Conservation (phyloP, 345 rosid species). For the Euphorbia tirucalli region DNA sequence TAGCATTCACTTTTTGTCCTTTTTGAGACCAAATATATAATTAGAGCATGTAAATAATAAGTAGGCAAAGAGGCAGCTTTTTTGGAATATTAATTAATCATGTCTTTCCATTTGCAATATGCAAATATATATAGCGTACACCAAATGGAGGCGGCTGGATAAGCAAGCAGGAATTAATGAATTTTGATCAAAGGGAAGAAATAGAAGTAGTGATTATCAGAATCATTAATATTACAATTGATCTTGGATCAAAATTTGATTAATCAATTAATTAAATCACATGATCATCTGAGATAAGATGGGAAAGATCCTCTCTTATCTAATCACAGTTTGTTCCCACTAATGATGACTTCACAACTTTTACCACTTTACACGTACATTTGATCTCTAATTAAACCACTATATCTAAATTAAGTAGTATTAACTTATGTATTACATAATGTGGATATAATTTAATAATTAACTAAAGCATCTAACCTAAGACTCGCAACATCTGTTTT, state of each 20-base stretch:
- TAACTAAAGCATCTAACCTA: neutral
- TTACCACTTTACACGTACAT: neutral
- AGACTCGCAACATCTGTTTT: too few species aligned
- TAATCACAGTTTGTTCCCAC: neutral
- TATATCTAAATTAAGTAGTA: neutral
- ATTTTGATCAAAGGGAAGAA: neutral
- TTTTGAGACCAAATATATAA: too few species aligned
- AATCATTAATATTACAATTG: neutral
- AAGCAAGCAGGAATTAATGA: neutral
- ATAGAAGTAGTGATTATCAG: neutral
- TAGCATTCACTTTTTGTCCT: too few species aligned
- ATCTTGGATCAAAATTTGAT: neutral
- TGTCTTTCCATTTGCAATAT: too few species aligned
- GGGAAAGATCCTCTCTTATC: slow-evolving; percentile 11
- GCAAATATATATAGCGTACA: too few species aligned
- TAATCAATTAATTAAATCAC: neutral
- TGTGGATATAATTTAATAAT: neutral
- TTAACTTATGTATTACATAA: neutral
- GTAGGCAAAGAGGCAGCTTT: too few species aligned
- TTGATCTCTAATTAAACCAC: neutral
- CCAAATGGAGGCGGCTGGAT: too few species aligned
- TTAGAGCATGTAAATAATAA: too few species aligned
- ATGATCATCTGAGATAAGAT: neutral
- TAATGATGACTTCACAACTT: slow-evolving; percentile 1
- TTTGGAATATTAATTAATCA: too few species aligned